Evolutionary conservation across 768 basidiomycete genomes (phyloP), one percentile per base, ranked within the genome.

Genomic region (Tephrocybe sp.): DNA sequence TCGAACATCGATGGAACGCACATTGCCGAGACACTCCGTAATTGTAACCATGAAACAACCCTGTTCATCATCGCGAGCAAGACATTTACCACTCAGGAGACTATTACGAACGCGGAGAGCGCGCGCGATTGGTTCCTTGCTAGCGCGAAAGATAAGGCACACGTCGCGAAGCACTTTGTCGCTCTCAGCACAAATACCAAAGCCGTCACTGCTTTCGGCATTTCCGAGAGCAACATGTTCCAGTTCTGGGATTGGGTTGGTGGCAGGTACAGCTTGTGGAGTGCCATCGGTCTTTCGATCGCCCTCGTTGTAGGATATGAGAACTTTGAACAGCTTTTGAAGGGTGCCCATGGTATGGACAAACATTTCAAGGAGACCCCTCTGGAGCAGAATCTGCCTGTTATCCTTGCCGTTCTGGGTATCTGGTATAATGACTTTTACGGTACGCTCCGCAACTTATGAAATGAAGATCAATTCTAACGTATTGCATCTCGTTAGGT

Each of bases 161-260:
- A 98, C 71, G 91, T 98, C 53, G 93, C 96, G 53, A 98, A 98
- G 74, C 97, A 99, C 76, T 99, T 99, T 65, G 95, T 98, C 32
- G 97, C 97, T 3, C 84, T 99, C 50, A 94, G 91, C 62, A 99
- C 97, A 49, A 99, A 99, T 70, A 92, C 92, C 44, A 81, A 86
- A 64, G 92, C 90, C 9, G 97, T 98, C 48, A 89, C 91, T 15
- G 83, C 78, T 2, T 99, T 99, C 63, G 97, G 97, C 34, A 99
- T 99, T 63, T 77, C 87, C 38, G 68, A 84, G 52, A 79, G 79
- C 58, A 98, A 98, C 75, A 99, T 99, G 95, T 99, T 99, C 83
- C 86, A 89, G 65, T 98, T 99, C 83, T 99, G 96, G 96, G 97
- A 98, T 71, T 99, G 97, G 97, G 97, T 99, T 55, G 97, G 97